Evolutionary conservation across 768 basidiomycete genomes (phyloP).

Genomic region (Boletellus sp.): DNA sequence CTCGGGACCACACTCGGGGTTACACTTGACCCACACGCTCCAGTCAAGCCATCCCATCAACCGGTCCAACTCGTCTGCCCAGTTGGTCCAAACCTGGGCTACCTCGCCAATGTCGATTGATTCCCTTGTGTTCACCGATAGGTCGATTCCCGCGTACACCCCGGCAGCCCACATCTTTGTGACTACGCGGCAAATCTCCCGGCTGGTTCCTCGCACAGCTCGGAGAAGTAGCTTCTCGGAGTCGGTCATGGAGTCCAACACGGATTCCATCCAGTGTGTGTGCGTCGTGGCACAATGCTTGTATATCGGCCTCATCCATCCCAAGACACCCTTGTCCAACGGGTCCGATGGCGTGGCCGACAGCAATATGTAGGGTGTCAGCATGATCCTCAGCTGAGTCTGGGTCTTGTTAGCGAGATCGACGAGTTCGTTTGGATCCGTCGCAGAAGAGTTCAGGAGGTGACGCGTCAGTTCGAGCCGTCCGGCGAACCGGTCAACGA

Average conservation of each 20-base stretch:
- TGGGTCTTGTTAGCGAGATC: slow-evolving; percentile 5
- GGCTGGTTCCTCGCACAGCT: slow-evolving; percentile 10
- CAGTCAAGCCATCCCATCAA: slow-evolving; percentile 24
- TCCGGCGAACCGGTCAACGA: slow-evolving; percentile 41
- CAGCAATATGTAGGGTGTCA: slow-evolving; percentile 9
- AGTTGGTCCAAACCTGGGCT: slow-evolving; percentile 3
- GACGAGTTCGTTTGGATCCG: slow-evolving; percentile 12
- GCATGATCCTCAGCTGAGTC: slow-evolving; percentile 21
- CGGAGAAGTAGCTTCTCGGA: slow-evolving; percentile 10
- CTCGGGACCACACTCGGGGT: slow-evolving; percentile 13
- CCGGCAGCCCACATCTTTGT: slow-evolving; percentile 19
- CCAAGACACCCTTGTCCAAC: background rate
- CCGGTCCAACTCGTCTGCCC: slow-evolving; percentile 4
- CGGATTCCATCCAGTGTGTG: background rate
- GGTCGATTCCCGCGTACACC: slow-evolving; percentile 11
- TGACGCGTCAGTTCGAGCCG: slow-evolving; percentile 40
- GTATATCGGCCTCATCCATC: slow-evolving; percentile 10
- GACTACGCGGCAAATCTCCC: slow-evolving; percentile 19
- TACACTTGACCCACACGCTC: slow-evolving; percentile 22
- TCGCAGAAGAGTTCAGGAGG: slow-evolving; percentile 27
- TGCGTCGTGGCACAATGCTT: slow-evolving; percentile 9
- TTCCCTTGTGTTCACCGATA: background rate
- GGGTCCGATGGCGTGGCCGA: background rate
- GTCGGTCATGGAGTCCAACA: slow-evolving; percentile 4
- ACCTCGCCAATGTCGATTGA: background rate